Evolutionary conservation across 208 protist species (phyloP).

Genomic region (Trypanosoma mega): DNA sequence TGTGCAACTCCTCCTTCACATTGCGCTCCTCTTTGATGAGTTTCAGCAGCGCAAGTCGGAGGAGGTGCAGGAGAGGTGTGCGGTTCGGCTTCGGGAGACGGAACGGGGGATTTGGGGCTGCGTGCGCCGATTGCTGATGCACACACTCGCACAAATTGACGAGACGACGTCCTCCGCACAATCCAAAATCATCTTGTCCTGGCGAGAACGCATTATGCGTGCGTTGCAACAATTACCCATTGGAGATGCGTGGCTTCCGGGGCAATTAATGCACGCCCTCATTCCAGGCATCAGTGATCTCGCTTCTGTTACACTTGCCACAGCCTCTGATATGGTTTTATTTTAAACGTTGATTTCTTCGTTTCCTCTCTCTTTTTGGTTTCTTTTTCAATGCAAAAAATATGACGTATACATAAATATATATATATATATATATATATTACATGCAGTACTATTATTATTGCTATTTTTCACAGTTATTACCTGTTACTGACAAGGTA

Average conservation of each 20-base stretch:
- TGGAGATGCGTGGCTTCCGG: background rate
- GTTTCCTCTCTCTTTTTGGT: too few species aligned
- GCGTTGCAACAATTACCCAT: constrained; percentile 7
- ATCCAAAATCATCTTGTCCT: background rate
- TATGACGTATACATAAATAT: background rate
- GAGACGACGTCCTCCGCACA: background rate
- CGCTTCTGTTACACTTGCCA: background rate
- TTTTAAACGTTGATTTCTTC: too few species aligned
- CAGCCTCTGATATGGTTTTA: background rate
- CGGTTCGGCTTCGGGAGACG: background rate
- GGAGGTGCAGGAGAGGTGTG: background rate
- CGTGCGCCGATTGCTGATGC: constrained; percentile 14
- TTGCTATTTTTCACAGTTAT: too few species aligned
- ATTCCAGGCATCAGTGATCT: background rate
- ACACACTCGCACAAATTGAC: constrained; percentile 3
- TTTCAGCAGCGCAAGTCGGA: background rate
- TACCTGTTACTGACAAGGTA: too few species aligned
- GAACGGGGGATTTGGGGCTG: constrained; percentile 8
- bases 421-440: background rate
- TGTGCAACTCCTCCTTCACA: constrained; percentile 31
- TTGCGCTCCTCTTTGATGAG: constrained; percentile 30
- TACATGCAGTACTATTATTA: background rate
- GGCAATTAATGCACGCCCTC: constrained; percentile 1
- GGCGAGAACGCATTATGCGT: background rate
- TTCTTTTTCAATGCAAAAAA: constrained; percentile 8